These are phyloP conservation scores for Petrea volubilis DNA, from an alignment of 257 asterid genomes.

Conservation along the genomic window DNA sequence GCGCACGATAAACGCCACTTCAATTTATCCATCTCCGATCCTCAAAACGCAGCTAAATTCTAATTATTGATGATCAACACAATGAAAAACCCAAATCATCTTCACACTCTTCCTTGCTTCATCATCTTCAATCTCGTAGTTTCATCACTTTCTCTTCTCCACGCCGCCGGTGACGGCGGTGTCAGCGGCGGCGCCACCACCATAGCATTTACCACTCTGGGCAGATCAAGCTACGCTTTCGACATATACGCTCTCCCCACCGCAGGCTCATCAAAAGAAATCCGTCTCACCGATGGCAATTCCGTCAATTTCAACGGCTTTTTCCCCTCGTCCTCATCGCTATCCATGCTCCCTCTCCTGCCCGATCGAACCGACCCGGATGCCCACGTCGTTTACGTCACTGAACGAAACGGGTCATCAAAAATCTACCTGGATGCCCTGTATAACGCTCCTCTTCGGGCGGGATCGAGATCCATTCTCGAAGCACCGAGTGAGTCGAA, in stretches of 20 bases:
- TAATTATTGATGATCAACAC: background rate
- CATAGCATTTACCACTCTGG: constrained; percentile 64
- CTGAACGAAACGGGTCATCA: constrained; percentile 81
- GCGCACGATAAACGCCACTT: background rate
- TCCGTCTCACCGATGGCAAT: constrained; percentile 69
- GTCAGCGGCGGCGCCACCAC: constrained; percentile 37
- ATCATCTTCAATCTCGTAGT: constrained; percentile 19
- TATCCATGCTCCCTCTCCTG: constrained; percentile 32
- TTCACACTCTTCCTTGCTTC: constrained; percentile 1
- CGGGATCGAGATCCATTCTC: constrained; percentile 42
- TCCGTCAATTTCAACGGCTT: constrained; percentile 83
- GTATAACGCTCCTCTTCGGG: background rate
- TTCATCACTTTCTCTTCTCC: background rate
- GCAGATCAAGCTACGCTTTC: constrained; percentile 70
- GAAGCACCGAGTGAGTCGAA: constrained; percentile 24
- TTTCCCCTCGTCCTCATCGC: constrained; percentile 51
- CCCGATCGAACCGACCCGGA: constrained; percentile 21
- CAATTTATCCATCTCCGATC: background rate
- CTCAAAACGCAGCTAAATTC: background rate
- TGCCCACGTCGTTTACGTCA: constrained; percentile 57
- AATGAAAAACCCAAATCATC: constrained; percentile 35
- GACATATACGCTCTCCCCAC: constrained; percentile 63
- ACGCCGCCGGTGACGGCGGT: constrained; percentile 18
- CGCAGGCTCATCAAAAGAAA: constrained; percentile 32
- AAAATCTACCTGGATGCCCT: constrained; percentile 57